Conservation (phyloP, 352 stramenopile species). For the Globisporangium paddicum region DNA sequence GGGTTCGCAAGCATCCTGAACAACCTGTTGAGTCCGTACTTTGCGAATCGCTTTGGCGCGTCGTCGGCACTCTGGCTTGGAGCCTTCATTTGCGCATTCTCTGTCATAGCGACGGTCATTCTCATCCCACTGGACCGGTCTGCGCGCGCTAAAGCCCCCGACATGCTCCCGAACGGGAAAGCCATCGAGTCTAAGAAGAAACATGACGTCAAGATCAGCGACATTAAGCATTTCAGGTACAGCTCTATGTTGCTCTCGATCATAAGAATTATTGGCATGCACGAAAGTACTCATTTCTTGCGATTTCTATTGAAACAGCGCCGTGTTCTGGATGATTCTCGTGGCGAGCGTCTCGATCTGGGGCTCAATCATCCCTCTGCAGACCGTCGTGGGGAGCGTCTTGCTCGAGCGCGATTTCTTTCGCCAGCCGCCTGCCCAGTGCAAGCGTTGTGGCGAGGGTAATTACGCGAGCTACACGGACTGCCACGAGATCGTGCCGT, state of each 20-base stretch:
- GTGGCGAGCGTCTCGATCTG: constrained; percentile 72
- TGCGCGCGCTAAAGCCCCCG: constrained; percentile 8
- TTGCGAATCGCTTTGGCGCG: constrained; percentile 52
- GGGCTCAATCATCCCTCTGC: constrained; percentile 80
- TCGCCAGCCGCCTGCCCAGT: constrained; percentile 20
- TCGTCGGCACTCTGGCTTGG: constrained; percentile 66
- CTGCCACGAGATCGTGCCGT: constrained; percentile 36
- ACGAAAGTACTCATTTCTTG: background rate
- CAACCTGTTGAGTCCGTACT: constrained; percentile 57
- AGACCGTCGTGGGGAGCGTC: constrained; percentile 73
- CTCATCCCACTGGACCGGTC: constrained; percentile 50
- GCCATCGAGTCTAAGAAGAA: constrained; percentile 3
- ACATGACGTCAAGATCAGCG: constrained; percentile 22
- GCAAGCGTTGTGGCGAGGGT: constrained; percentile 29
- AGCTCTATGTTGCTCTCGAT: background rate
- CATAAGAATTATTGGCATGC: background rate
- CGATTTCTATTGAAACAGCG: constrained; percentile 4
- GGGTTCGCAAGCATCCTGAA: constrained; percentile 79
- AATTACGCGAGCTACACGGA: constrained; percentile 34
- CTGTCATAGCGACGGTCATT: constrained; percentile 37
- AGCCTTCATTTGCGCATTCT: constrained; percentile 36
- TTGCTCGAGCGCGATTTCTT: constrained; percentile 76
- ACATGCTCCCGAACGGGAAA: constrained; percentile 35
- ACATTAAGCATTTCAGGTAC: constrained; percentile 43
- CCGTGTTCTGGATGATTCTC: constrained; percentile 71